Percentiles rank a stretch among this genome's conserved stretches.
These are phyloP conservation scores for Wickerhamiella domercqiae DNA, from an alignment of 805 yeast genomes.

Conservation along the genomic window DNA sequence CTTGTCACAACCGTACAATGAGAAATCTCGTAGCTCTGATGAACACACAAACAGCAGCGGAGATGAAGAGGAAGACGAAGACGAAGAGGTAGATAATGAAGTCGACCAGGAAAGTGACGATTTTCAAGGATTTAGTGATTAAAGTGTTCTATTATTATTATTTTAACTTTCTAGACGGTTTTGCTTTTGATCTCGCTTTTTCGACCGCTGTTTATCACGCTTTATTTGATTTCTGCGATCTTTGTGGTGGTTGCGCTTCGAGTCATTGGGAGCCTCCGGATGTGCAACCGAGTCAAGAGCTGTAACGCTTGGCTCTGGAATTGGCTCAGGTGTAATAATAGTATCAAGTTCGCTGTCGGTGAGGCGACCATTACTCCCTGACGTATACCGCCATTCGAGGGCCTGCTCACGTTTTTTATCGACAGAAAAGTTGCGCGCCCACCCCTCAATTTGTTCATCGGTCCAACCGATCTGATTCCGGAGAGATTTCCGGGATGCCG, in stretches of 20 bases:
- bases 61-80: conserved; percentile 1
- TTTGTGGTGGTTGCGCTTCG: not conserved
- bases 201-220: conserved; percentile 1
- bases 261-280: too few species aligned
- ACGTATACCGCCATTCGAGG: conserved; percentile 1
- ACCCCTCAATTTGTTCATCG: conserved; percentile 86
- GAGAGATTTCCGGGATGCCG: conserved; percentile 36
- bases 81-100: conserved; percentile 1
- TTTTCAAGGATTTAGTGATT: conserved; percentile 7
- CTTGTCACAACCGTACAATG: too few species aligned
- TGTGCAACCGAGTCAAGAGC: too few species aligned
- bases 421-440: conserved; percentile 40
- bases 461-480: conserved; percentile 49
- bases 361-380: too few species aligned
- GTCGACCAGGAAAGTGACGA: conserved; percentile 1
- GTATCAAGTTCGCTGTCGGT: too few species aligned
- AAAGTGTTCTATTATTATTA: not conserved
- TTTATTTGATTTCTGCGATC: conserved; percentile 12
- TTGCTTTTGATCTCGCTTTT: conserved; percentile 35
- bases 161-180: not conserved
- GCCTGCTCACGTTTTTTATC: not conserved
- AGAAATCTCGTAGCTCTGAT: not conserved
- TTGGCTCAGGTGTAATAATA: not conserved
- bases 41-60: not conserved
- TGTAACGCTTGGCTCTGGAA: not conserved